Conservation (phyloP, 306 rosid genomes). For the Cercis canadensis region DNA sequence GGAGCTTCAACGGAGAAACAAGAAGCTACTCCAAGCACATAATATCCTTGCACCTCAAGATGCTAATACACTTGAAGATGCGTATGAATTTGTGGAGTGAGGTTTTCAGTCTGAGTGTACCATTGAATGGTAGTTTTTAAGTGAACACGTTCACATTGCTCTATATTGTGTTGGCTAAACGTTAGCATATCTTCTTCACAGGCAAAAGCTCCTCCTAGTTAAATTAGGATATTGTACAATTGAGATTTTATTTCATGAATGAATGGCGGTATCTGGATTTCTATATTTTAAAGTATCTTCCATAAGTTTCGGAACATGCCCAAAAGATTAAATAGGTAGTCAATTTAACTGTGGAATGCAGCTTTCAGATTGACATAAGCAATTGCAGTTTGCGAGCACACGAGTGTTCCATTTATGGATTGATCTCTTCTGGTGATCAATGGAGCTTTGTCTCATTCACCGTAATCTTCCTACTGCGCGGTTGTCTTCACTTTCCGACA, state of each 20-base stretch:
- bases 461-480: no score
- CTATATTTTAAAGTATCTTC: no score
- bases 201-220: slow-evolving; percentile 20
- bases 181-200: slow-evolving; percentile 34
- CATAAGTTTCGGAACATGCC: no score
- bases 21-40: slow-evolving; percentile 71
- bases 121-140: slow-evolving; percentile 40
- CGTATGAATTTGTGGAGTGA: slow-evolving; percentile 44
- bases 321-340: no score
- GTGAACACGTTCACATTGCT: slow-evolving; percentile 31
- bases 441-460: no score
- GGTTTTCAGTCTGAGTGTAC: slow-evolving; percentile 38
- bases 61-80: slow-evolving; percentile 40
- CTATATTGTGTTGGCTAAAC: slow-evolving; percentile 38
- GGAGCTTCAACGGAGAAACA: slow-evolving; percentile 59
- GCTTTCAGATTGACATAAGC: no score
- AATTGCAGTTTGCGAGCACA: no score
- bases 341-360: no score
- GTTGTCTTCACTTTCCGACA: no score
- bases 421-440: no score
- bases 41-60: slow-evolving; percentile 30
- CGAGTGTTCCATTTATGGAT: no score
- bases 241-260: slow-evolving; percentile 37
- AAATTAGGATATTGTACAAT: slow-evolving; percentile 45
- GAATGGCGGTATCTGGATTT: slow-evolving; percentile 31